A percentile compares a stretch with the other conserved stretches of the same genome.
These are phyloP conservation scores for Ophiostoma australiae DNA, from an alignment of 2,329 filamentous ascomycete species.

Conservation along the genomic window DNA sequence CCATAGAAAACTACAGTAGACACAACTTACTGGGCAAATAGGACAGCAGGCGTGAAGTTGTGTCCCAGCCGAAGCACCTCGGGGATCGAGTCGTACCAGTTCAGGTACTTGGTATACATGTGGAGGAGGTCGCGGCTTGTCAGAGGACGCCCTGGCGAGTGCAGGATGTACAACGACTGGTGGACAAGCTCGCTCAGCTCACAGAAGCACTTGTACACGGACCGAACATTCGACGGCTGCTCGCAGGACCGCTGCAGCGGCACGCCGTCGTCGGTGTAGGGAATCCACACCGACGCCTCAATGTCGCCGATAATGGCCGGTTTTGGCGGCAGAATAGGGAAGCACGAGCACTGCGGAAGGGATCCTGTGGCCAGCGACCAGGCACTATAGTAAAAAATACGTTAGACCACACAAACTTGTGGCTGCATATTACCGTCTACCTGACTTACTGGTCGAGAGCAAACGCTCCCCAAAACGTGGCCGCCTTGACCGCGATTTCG, in stretches of 20 bases:
- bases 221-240: constrained; percentile 63
- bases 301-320: constrained; percentile 56
- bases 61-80: constrained; percentile 59
- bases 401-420: neutral
- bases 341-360: constrained; percentile 55
- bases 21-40: constrained; percentile 65
- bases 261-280: constrained; percentile 55
- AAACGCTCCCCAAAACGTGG: constrained; percentile 60
- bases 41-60: constrained; percentile 66
- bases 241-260: constrained; percentile 52
- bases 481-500: constrained; percentile 53
- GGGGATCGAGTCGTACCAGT: constrained; percentile 67
- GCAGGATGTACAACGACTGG: constrained; percentile 65
- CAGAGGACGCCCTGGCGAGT: constrained; percentile 61
- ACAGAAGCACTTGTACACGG: constrained; percentile 64
- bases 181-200: constrained; percentile 70
- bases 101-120: constrained; percentile 63
- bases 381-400: constrained; percentile 40
- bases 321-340: constrained; percentile 53
- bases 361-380: constrained; percentile 62
- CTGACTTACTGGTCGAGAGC: constrained; percentile 57
- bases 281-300: constrained; percentile 56
- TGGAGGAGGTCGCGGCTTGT: constrained; percentile 59
- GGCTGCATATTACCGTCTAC: neutral
- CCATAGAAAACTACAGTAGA: too few species aligned